Evolutionary conservation across 306 rosid species (phyloP), one percentile per base, ranked within the genome.

Genomic region (Vachellia collinsii): DNA sequence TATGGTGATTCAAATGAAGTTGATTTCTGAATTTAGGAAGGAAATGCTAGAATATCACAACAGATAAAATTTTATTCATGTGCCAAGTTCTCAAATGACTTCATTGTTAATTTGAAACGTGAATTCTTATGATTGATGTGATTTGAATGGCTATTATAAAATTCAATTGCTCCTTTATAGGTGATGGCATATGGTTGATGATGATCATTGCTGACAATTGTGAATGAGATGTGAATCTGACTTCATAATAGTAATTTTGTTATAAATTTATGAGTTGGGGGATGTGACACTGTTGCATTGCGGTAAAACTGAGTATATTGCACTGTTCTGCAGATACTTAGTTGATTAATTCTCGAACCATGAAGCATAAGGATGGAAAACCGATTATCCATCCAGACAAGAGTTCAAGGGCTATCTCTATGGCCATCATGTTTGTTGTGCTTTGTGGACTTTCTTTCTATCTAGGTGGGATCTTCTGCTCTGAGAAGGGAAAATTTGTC

Each of bases 341-440:
- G 85, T 77, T 83, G 44, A 83, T 67, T 46, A 72, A 53, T 79
- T 77, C 43, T 48, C 69, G 61, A 50, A 90, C 25, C 83, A 96
- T 96, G 99, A 96, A 93, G 90, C 83, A 92, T 81, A 93, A 93
- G 84, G 99, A 96, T 83, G 97, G 94, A 69, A 96, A 96, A 88
- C 94, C 89, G 56, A 87, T 81, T 58, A 25, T 71, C 78, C 88
- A 77, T 3, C 81, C 86, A 44, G 93, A 92, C 34, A 94, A 47
- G 71, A 76, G 85, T 51, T 61, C 90, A 54, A 83, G 83, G 81
- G 70, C 80, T 80, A 62, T 93, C 72, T 86, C 89, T 6, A 79
- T 87, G 86, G 77, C 91, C 53, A 74, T 90, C 74, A 84, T 84
- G 61, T 42, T 90, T 70, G 38, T 92, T 78, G 86, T 82, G 65